phyloP scores from a whole-genome alignment of 2,329 filamentous ascomycete species.

The Drechslerella dactyloides region DNA sequence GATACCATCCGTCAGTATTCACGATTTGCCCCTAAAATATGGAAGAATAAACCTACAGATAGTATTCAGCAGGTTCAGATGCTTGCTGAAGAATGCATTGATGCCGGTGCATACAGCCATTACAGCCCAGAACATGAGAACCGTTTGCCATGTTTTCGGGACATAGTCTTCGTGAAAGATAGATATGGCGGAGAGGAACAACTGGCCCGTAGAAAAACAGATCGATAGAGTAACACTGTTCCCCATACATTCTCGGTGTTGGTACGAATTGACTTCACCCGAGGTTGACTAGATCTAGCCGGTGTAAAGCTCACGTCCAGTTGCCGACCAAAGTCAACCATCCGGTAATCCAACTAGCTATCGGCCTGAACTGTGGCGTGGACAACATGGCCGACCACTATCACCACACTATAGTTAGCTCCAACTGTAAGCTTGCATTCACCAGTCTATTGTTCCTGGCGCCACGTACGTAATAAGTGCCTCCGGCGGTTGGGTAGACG shows the following conservation, averaged over 20 bases:
- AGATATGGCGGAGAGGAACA: slow-evolving; percentile 71
- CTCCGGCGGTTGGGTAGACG: slow-evolving; percentile 71
- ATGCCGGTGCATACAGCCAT: slow-evolving; percentile 70
- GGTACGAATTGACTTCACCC: background rate
- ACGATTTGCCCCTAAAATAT: background rate
- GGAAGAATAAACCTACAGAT: slow-evolving; percentile 68
- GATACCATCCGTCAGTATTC: background rate
- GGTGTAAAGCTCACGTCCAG: slow-evolving; percentile 65
- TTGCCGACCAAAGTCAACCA: slow-evolving; percentile 76
- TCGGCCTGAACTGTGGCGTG: slow-evolving; percentile 69
- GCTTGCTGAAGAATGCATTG: slow-evolving; percentile 69
- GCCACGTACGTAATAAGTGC: slow-evolving; percentile 72
- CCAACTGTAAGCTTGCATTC: background rate
- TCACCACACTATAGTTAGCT: background rate
- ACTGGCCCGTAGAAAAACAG: slow-evolving; percentile 74
- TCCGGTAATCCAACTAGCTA: slow-evolving; percentile 73
- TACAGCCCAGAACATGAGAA: slow-evolving; percentile 74
- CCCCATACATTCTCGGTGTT: no score
- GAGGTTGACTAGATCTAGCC: background rate
- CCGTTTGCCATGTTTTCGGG: slow-evolving; percentile 72
- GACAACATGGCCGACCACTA: slow-evolving; percentile 69
- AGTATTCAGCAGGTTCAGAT: slow-evolving; percentile 73
- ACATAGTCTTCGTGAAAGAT: slow-evolving; percentile 73
- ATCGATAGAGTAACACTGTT: slow-evolving; percentile 64
- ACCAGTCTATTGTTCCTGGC: background rate